Base-by-base conservation (phyloP, 2,329 filamentous ascomycete genomes). In the Colletotrichum sp. region DNA sequence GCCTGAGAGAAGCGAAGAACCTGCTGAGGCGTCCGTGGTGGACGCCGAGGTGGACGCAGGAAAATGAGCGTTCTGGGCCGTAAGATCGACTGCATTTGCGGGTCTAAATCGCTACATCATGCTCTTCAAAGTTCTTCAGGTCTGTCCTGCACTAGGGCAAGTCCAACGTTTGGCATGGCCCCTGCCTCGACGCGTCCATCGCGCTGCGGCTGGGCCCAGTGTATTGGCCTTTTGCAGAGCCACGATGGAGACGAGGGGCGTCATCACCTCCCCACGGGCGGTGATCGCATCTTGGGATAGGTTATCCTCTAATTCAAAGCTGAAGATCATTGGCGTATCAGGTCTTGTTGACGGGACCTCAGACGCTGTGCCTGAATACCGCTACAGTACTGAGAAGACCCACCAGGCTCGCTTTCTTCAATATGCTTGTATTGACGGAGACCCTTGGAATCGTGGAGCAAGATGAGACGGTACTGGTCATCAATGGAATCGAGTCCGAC, bases 41-140 rank as follows among this genome's bases (percentile, higher is more conserved):
- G 26, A 55, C 64, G 9, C 77, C 73, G 6, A 77, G 79, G 34
- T 79, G 79, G 79, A 79, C 78, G 9, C 9, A 4, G 18, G 8
- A 68, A 79, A 24, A 78, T 78, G 32, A 74, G 78, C 21, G 21
- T 76, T 0, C 18, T 36, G 28, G 65, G 6, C 2, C 15, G 21
- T 5, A 7, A 57, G 13, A 8, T 57, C 2, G 28, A 55, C 13
- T 67, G n/a, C 6, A 24, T 55, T 0, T 36, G 43, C n/a, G 65
- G 43, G 7, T 4, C 1, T 5, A 15, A n/a, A 15, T 57, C 6
- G n/a, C 8, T 6, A 9, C 0, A 8, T 34, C 43, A 15, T 57
- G 43, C 18, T 67, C 28, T n/a, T 34, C 43, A 9, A n/a, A 30
- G 13, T 28, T 67, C 2, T 55, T n/a, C 5, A 18, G n/a, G 28